Evolutionary conservation across 805 yeast species (phyloP), one percentile per base, ranked within the genome.

Genomic region (Pichia insulana): DNA sequence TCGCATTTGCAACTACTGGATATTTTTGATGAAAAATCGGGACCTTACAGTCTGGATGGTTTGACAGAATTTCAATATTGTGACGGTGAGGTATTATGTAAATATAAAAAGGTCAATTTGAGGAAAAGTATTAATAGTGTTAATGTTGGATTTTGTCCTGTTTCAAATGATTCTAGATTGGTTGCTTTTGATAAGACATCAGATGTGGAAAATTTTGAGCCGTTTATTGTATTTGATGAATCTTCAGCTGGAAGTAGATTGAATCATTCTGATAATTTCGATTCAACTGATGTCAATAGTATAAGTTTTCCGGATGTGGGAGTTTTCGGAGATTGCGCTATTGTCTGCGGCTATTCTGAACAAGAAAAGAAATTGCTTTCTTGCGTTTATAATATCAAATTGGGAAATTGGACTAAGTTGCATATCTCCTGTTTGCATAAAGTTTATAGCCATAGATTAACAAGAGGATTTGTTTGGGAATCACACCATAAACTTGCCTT

Each of bases 401-500:
- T 82, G 0, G 69, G 70, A 1, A 73, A 73, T 48, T 83, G 90
- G 89, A 73, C 83, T 0, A 64, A 78, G 42, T 58, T 83, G 19
- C 79, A 75, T 13, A 69, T 70, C 34, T 67, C 70, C 56, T 66
- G 80, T 51, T 68, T 71, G 37, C 78, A 74, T 48, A 73, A 70
- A 37, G 62, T 68, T 27, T 72, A 72, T 26, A 67, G 73, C 2
- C 84, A 80, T 52, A 63, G 81, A 40, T 69, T 80, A 39, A 76
- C 84, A 75, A 79, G 76, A 47, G 76, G 83, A 0, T 78, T 73
- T 59, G 77, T 77, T 1, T 83, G 94, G 94, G 72, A 71, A 27
- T 80, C 89, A 1, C 94, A 83, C 58, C 90, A 83, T 54, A 78
- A 77, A 55, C 77, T 80, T 1, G 62, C 80, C 1, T 58, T 81